A percentile compares a stretch with the other conserved stretches of the same genome.
Evolutionary conservation across 2,329 filamentous ascomycete species (phyloP).

Genomic region (Helminthosporium solani): DNA sequence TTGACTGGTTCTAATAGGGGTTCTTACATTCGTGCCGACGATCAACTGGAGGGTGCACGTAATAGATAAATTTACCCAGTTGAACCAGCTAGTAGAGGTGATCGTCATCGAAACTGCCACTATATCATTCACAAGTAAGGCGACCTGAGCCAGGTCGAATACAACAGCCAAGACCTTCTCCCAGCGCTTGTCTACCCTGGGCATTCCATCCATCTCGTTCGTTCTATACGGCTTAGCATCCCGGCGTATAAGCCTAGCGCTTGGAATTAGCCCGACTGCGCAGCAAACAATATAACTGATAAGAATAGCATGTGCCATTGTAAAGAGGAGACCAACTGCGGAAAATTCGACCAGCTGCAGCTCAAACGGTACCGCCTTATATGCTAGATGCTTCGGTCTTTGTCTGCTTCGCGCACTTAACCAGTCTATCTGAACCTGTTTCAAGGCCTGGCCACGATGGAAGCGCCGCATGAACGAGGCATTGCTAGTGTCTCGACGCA

Average conservation of each 20-base stretch:
- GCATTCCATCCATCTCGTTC: too few species aligned
- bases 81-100: too few species aligned
- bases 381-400: constrained; percentile 8
- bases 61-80: too few species aligned
- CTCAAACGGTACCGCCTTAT: constrained; percentile 9
- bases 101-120: too few species aligned
- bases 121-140: too few species aligned
- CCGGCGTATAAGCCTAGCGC: constrained; percentile 9
- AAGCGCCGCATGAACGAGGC: constrained; percentile 9
- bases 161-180: too few species aligned
- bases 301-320: constrained; percentile 10
- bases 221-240: constrained; percentile 9
- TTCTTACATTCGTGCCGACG: too few species aligned
- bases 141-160: too few species aligned
- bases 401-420: constrained; percentile 5
- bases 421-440: constrained; percentile 5
- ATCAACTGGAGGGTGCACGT: too few species aligned
- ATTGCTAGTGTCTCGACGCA: constrained; percentile 6
- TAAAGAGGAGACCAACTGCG: constrained; percentile 9
- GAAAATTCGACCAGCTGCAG: constrained; percentile 8
- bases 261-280: constrained; percentile 7
- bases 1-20: too few species aligned
- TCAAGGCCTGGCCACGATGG: constrained; percentile 4
- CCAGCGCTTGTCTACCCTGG: too few species aligned
- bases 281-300: constrained; percentile 13